phyloP scores from a whole-genome alignment of 192 early-diverging fungal genomes.

The Coemansia sp. region DNA sequence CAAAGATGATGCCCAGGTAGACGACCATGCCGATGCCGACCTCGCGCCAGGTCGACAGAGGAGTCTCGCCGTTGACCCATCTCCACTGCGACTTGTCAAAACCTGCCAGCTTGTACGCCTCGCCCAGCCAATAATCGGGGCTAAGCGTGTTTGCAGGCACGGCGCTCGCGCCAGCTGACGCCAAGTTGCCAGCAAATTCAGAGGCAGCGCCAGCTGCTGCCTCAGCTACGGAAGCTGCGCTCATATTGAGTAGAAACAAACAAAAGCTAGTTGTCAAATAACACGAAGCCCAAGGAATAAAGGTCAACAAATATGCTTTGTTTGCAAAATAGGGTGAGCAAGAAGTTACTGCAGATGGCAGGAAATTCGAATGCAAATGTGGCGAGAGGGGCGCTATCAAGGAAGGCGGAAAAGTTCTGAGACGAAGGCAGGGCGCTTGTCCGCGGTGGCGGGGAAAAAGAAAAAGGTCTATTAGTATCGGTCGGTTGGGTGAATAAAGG shows the following conservation, averaged over 20 bases:
- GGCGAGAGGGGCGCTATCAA: neutral
- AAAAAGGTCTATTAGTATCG: neutral
- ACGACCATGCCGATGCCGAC: slow-evolving; percentile 50
- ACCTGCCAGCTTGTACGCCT: slow-evolving; percentile 34
- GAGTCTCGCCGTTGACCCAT: slow-evolving; percentile 50
- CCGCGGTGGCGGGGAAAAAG: neutral
- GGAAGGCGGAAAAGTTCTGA: neutral
- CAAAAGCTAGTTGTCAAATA: no score
- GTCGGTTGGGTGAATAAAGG: neutral
- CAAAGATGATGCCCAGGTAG: slow-evolving; percentile 79
- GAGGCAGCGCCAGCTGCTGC: slow-evolving; percentile 7
- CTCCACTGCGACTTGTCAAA: slow-evolving; percentile 55
- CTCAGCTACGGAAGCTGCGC: slow-evolving; percentile 5
- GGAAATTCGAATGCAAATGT: slow-evolving; percentile 4
- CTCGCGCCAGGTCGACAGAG: slow-evolving; percentile 54
- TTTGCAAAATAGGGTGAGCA: neutral
- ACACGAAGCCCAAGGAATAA: neutral
- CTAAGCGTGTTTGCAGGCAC: slow-evolving; percentile 31
- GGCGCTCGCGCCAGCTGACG: slow-evolving; percentile 4
- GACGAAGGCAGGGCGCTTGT: neutral
- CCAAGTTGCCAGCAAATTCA: neutral
- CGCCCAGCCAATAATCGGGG: slow-evolving; percentile 45
- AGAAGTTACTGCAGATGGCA: slow-evolving; percentile 1
- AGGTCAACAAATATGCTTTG: neutral
- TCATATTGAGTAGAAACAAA: neutral